These are phyloP conservation scores for Botrytis fabae DNA, from an alignment of 2,329 filamentous ascomycete genomes.

Conservation along the genomic window DNA sequence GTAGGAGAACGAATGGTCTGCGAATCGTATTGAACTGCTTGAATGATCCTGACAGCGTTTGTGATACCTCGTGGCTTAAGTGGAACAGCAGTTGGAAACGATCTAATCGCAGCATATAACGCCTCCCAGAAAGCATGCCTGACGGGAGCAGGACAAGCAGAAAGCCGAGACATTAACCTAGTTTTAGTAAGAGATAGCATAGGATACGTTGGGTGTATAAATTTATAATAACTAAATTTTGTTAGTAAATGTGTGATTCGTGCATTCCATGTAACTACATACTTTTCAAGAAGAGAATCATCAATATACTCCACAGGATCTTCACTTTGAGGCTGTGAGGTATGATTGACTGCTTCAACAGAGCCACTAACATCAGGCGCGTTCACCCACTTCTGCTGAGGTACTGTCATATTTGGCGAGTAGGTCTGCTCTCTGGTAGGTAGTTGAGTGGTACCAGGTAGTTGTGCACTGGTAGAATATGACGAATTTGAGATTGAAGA, in stretches of 20 bases:
- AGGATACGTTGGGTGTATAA: constrained; percentile 67
- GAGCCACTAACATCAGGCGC: constrained; percentile 36
- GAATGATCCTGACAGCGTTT: constrained; percentile 46
- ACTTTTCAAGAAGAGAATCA: constrained; percentile 44
- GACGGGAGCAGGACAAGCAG: constrained; percentile 55
- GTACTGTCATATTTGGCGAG: constrained; percentile 38
- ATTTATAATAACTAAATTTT: constrained; percentile 58
- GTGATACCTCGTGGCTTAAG: constrained; percentile 43
- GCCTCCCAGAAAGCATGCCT: constrained; percentile 66
- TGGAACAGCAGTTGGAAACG: constrained; percentile 46
- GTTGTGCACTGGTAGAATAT: constrained; percentile 23
- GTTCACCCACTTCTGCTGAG: constrained; percentile 39
- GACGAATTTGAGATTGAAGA: constrained; percentile 26
- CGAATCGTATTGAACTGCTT: constrained; percentile 48
- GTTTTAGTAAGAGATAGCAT: constrained; percentile 60
- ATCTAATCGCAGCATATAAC: constrained; percentile 59
- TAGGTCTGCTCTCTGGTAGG: constrained; percentile 37
- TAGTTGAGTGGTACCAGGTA: constrained; percentile 25
- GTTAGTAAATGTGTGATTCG: constrained; percentile 27
- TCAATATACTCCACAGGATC: constrained; percentile 48
- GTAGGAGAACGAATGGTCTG: constrained; percentile 44
- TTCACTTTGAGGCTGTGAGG: constrained; percentile 32
- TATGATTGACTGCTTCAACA: constrained; percentile 34
- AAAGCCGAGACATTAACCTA: constrained; percentile 57
- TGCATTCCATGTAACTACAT: constrained; percentile 26